phyloP scores from a whole-genome alignment of 2,329 filamentous ascomycete species.

The Pseudocercospora fuligena region DNA sequence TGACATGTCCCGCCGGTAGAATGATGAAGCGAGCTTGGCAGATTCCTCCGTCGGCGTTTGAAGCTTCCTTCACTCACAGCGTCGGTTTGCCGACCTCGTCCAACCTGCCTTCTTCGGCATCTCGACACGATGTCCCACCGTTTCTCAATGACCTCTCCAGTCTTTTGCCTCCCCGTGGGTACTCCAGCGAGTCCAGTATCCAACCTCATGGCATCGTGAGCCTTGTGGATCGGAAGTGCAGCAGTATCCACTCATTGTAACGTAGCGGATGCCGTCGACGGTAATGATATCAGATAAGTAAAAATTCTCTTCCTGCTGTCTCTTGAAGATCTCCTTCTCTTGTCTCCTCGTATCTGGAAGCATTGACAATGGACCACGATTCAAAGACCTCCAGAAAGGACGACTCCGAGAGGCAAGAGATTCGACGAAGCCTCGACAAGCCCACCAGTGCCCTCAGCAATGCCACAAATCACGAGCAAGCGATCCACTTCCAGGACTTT shows the following conservation, averaged over 20 bases:
- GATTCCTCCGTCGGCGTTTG: conserved; percentile 14
- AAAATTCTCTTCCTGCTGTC: not conserved
- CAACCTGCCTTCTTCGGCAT: conserved; percentile 7
- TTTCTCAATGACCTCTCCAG: conserved; percentile 9
- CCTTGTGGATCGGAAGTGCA: not conserved
- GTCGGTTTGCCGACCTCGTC: not conserved
- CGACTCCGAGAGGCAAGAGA: conserved; percentile 15
- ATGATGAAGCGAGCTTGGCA: conserved; percentile 11
- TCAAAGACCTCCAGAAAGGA: conserved; percentile 1
- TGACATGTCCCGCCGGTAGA: conserved; percentile 11
- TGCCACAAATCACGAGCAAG: conserved; percentile 5
- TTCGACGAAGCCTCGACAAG: conserved; percentile 16
- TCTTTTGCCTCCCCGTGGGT: conserved; percentile 17
- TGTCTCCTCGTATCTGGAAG: not conserved
- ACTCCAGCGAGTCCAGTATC: conserved; percentile 13
- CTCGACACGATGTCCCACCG: not conserved
- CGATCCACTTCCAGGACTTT: conserved; percentile 16
- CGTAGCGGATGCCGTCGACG: conserved; percentile 3
- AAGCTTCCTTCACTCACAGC: conserved; percentile 5
- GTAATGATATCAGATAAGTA: conserved; percentile 12
- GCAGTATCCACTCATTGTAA: conserved; percentile 4
- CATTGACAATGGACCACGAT: conserved; percentile 9
- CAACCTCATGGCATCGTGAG: conserved; percentile 3
- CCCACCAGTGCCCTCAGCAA: not conserved
- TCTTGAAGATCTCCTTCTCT: not conserved